A percentile compares a stretch with the other conserved stretches of the same genome.
phyloP scores from a whole-genome alignment of 129 eudicot species.

The Escallonia herrerae region DNA sequence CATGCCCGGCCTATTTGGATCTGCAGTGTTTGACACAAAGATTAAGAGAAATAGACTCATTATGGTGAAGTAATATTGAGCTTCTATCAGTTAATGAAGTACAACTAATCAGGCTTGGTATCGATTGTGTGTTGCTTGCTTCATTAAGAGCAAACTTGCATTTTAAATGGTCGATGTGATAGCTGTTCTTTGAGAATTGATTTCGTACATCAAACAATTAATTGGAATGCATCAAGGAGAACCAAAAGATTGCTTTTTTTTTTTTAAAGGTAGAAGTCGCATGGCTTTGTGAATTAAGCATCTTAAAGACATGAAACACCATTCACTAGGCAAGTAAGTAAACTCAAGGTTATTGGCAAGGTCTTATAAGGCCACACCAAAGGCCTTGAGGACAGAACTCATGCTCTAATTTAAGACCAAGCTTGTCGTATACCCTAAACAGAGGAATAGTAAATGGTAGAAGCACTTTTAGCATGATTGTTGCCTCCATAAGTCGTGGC shows the following conservation, averaged over 20 bases:
- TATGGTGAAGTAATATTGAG: background rate
- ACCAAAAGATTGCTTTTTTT: background rate
- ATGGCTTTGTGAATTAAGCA: too few species aligned
- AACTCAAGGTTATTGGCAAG: too few species aligned
- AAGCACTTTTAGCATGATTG: too few species aligned
- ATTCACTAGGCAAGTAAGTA: too few species aligned
- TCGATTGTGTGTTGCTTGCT: background rate
- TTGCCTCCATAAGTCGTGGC: too few species aligned
- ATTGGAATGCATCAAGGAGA: background rate
- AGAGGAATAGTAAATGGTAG: too few species aligned
- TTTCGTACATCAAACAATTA: background rate
- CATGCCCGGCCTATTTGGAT: constrained; percentile 98
- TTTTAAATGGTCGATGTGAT: background rate
- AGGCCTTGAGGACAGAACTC: too few species aligned
- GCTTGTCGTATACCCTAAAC: too few species aligned
- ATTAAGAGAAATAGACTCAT: background rate
- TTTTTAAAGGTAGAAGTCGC: too few species aligned
- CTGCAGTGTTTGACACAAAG: constrained; percentile 29
- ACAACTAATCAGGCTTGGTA: background rate
- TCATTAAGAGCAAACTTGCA: background rate
- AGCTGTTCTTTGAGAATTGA: background rate
- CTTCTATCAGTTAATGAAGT: background rate
- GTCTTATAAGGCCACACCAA: too few species aligned
- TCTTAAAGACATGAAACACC: too few species aligned
- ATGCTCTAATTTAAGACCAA: too few species aligned